Percentiles rank a stretch among this genome's conserved stretches.
Conservation (phyloP, 2,329 filamentous ascomycete species). For the Seiridium cupressi region DNA sequence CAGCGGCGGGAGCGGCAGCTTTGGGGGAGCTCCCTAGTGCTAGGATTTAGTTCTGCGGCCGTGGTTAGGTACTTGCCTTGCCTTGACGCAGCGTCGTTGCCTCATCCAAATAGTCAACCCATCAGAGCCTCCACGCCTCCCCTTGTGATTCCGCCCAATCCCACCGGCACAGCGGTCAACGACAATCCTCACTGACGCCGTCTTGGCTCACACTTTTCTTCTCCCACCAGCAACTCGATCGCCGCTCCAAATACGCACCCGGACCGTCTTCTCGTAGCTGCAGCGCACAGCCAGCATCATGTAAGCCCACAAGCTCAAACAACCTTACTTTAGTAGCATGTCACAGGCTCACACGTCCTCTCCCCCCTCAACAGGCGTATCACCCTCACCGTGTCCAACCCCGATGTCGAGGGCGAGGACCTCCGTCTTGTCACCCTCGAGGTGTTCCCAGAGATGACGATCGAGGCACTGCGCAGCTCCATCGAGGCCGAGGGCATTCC, state of each 20-base stretch:
- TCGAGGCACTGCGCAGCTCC: constrained; percentile 82
- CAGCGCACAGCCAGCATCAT: neutral
- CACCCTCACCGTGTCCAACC: constrained; percentile 70
- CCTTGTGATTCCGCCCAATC: no score
- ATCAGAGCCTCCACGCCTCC: neutral
- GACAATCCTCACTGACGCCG: no score
- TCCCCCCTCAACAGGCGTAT: constrained; percentile 56
- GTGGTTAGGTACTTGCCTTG: neutral
- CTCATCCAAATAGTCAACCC: neutral
- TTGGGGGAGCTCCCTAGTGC: neutral
- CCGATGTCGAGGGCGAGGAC: constrained; percentile 60
- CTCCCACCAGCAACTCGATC: neutral
- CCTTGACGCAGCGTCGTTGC: neutral
- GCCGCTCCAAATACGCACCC: neutral
- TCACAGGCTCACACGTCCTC: constrained; percentile 3
- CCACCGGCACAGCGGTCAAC: no score
- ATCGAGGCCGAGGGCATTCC: constrained; percentile 82
- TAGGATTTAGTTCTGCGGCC: neutral
- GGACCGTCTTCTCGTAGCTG: neutral
- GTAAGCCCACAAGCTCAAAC: neutral
- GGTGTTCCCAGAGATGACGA: constrained; percentile 67
- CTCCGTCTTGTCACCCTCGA: constrained; percentile 64
- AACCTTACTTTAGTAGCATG: constrained; percentile 1
- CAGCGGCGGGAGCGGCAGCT: neutral
- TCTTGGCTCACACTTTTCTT: neutral